Evolutionary conservation across 768 basidiomycete species (phyloP), one percentile per base, ranked within the genome.

Genomic region (Trametes punicea): DNA sequence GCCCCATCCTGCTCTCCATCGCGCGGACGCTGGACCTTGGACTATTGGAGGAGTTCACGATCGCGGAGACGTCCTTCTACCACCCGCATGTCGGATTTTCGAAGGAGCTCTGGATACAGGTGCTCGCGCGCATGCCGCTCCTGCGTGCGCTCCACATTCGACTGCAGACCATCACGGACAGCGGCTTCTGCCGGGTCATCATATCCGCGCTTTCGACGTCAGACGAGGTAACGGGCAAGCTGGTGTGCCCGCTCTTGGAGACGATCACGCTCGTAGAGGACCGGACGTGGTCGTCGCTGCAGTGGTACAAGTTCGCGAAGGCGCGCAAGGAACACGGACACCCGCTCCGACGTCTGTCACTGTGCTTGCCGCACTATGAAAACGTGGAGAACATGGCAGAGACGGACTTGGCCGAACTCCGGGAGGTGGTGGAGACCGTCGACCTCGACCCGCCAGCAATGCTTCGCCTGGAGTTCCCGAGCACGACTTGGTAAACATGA

Each of bases 251-350:
- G 13, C 18, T 29, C 10, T 57, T 69, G 13, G 65, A 69, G 53
- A 58, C 56, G 45, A 50, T 69, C 30, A 55, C 55, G 38, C 59
- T 69, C 41, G 46, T 46, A 18, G 62, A 65, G 39, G 67, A 69
- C 60, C 60, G 57, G 61, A 65, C 65, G 38, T 69, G 67, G 67
- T 69, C 67, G 13, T 61, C 62, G 18, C 60, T 69, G 41, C 67
- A 65, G 55, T 65, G 61, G 50, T 69, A 61, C 56, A 59, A 51
- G 20, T 54, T 69, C 52, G 65, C 67, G 27, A 31, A 63, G 56
- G 53, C 58, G 51, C 64, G 67, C 18, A 44, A 46, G 26, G 31
- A 51, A 20, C 55, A 44, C 6, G 67, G 67, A 4, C 60, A 60
- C 25, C 61, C 65, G 10, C 48, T 69, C 27, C 64, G 63, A 30